phyloP scores from a whole-genome alignment of 345 rosid genomes.

The Eucalyptus microcorys region DNA sequence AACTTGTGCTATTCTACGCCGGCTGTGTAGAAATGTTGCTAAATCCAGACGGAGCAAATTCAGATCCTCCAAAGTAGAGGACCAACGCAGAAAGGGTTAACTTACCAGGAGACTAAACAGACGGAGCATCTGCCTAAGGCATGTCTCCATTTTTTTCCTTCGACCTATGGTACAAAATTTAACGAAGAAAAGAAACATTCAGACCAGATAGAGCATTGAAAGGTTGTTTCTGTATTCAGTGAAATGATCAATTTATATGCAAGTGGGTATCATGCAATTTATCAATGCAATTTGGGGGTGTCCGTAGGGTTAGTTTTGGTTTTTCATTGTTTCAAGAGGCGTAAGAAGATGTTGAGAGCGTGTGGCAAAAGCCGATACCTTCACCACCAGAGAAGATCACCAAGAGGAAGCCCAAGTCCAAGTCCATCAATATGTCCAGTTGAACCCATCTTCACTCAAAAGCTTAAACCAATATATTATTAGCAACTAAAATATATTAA shows the following conservation, averaged over 20 bases:
- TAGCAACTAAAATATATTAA: no score
- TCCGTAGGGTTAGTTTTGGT: slow-evolving; percentile 31
- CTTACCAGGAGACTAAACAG: slow-evolving; percentile 17
- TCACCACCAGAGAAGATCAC: no score
- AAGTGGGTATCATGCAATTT: background rate
- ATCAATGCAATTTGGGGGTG: background rate
- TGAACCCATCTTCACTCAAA: no score
- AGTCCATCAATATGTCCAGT: no score
- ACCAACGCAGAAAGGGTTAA: slow-evolving; percentile 11
- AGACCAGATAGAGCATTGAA: background rate
- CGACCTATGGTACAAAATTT: background rate
- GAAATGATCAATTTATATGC: background rate
- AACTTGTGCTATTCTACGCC: background rate
- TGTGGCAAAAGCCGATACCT: no score
- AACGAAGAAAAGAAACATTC: background rate
- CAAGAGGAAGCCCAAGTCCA: no score
- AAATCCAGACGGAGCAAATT: slow-evolving; percentile 22
- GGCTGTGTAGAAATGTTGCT: background rate
- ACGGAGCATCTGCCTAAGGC: slow-evolving; percentile 30
- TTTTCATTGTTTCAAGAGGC: slow-evolving; percentile 33
- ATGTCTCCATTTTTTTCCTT: background rate
- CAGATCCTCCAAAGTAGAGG: slow-evolving; percentile 9
- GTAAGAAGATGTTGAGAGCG: background rate
- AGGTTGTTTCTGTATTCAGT: background rate
- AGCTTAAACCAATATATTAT: no score